A percentile compares a stretch with the other conserved stretches of the same genome.
These are phyloP conservation scores for Artemisia annua DNA, from an alignment of 129 eudicot genomes.

Conservation along the genomic window DNA sequence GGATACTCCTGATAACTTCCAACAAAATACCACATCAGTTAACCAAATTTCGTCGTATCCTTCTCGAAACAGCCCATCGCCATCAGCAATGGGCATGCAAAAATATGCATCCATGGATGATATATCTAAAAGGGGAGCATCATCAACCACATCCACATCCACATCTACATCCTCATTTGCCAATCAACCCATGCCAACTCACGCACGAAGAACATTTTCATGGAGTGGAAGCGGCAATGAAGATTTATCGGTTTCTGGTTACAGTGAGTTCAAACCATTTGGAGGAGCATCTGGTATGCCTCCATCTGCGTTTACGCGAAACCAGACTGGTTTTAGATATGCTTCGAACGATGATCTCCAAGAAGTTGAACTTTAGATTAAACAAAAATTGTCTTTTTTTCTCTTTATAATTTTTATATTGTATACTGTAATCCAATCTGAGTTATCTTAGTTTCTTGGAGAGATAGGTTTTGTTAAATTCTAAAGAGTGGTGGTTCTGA, in stretches of 20 bases:
- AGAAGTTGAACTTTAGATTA: constrained; percentile 66
- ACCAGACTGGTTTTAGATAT: constrained; percentile 32
- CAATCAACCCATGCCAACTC: constrained; percentile 21
- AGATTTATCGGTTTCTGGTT: constrained; percentile 37
- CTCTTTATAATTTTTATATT: constrained; percentile 12
- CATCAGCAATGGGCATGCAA: constrained; percentile 40
- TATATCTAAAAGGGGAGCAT: constrained; percentile 48
- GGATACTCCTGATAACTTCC: constrained; percentile 17
- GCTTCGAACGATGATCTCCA: constrained; percentile 76
- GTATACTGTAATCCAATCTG: constrained; percentile 26
- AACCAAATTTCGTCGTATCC: constrained; percentile 35
- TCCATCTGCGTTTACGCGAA: constrained; percentile 32
- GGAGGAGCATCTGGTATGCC: constrained; percentile 45
- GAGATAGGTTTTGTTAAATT: constrained; percentile 40
- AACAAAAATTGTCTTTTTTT: not conserved
- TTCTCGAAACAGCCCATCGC: constrained; percentile 37
- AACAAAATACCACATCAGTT: constrained; percentile 35
- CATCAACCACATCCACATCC: constrained; percentile 24
- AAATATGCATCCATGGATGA: constrained; percentile 66
- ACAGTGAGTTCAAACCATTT: constrained; percentile 40
- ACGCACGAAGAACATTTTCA: constrained; percentile 72
- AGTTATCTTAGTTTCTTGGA: constrained; percentile 28
- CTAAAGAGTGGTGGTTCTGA: constrained; percentile 31
- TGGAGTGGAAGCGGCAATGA: constrained; percentile 69
- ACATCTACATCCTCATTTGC: constrained; percentile 21